These are phyloP conservation scores for Colletotrichum noveboracense DNA, from an alignment of 2,329 filamentous ascomycete genomes.

Conservation along the genomic window DNA sequence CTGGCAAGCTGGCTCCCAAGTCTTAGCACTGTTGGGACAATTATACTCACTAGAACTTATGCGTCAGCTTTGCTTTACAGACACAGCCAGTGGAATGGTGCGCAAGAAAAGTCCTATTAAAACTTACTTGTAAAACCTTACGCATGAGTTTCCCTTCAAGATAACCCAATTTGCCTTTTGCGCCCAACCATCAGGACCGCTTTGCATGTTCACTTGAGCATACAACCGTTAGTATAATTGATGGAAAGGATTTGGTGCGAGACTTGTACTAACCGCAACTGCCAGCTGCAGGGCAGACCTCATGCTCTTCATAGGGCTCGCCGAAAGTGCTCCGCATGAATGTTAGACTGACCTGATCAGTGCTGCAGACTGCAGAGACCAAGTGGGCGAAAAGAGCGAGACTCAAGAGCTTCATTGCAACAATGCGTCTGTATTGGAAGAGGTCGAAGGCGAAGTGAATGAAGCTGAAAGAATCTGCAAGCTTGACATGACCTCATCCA, in stretches of 20 bases:
- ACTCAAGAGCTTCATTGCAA: background rate
- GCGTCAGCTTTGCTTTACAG: background rate
- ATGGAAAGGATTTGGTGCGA: too few relatives aligned
- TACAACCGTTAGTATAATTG: background rate
- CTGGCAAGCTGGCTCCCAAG: background rate
- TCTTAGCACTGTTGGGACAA: too few relatives aligned
- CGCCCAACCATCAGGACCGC: background rate
- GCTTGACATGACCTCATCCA: background rate
- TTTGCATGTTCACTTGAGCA: background rate
- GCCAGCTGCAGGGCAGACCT: background rate
- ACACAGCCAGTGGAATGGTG: rapidly evolving
- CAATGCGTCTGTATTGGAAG: background rate
- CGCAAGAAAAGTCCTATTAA: rapidly evolving
- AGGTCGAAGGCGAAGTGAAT: background rate
- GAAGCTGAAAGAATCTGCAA: background rate
- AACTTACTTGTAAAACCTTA: background rate
- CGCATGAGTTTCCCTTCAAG: background rate
- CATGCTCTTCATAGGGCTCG: background rate
- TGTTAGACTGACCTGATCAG: background rate
- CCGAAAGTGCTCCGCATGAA: background rate
- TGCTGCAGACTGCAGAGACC: background rate
- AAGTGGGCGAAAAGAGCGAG: background rate
- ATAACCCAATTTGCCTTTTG: background rate
- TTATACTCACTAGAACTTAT: too few relatives aligned
- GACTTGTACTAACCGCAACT: background rate